Evolutionary conservation across 1,284 basidiomycete species (phyloP), one percentile per base, ranked within the genome.

Genomic region (Malassezia caprae): DNA sequence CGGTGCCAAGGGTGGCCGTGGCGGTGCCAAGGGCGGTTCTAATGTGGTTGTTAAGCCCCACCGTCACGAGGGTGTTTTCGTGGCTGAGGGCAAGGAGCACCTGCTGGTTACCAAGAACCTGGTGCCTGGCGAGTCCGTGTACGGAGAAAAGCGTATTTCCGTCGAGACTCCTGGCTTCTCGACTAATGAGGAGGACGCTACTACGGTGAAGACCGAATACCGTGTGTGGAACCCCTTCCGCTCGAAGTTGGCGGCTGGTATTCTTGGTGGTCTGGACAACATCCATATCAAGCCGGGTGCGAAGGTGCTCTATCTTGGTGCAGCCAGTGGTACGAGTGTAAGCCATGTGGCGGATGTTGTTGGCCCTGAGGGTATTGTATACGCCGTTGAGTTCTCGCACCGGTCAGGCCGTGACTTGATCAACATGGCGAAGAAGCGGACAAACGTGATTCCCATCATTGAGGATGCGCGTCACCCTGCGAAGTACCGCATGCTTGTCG

Each of bases 191-290:
- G 67, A 77, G 66, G 58, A 61, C 23, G 62, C 65, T n/a, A 76
- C 77, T 53, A 87, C 84, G 13, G 48, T 60, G 58, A 99, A 99
- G 80, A 81, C 85, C 67, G 93, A 99, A 78, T 98, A 96, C 79
- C 82, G 93, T 59, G 94, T 98, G 31, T 99, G 93, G 93, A 99
- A 99, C 79, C 94, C 93, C 55, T 98, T 98, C 84, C 82, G 94
- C 65, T 86, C 83, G 75, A 99, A 98, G 81, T 78, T 98, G 67
- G 94, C 93, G 31, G 93, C 93, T 37, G 94, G 93, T 78, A 88
- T 98, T 51, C 80, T 98, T 56, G 90, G 90, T 70, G 94, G 93
- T 76, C 80, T 99, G 75, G 93, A 96, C 75, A 78, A 90, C 67
- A 90, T 98, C 66, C 90, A 83, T 78, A 93, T 99, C 73, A 82